Evolutionary conservation across 1,284 basidiomycete species (phyloP).

Genomic region (Hypsizygus ulmarius): DNA sequence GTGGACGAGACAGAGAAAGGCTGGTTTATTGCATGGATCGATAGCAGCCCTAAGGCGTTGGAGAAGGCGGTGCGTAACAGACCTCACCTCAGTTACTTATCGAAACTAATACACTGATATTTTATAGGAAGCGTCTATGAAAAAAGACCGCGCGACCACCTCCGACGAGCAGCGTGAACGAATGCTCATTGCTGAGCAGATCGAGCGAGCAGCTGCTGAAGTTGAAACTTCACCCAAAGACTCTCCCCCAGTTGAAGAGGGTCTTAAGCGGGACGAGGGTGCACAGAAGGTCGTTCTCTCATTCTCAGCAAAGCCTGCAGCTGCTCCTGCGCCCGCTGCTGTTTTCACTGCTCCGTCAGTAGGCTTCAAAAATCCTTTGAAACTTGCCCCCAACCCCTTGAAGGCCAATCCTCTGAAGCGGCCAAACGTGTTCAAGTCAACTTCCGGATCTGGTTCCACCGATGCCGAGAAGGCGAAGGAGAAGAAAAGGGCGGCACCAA

Average conservation of each 20-base stretch:
- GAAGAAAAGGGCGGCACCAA: constrained; percentile 55
- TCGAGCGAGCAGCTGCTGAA: constrained; percentile 72
- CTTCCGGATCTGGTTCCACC: constrained; percentile 24
- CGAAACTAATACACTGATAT: not conserved
- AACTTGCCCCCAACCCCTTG: constrained; percentile 40
- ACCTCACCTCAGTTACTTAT: constrained; percentile 4
- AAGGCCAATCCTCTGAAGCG: constrained; percentile 64
- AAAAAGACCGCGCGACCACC: constrained; percentile 89
- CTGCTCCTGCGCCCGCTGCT: constrained; percentile 29
- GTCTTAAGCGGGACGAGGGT: constrained; percentile 72
- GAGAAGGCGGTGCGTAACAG: constrained; percentile 72
- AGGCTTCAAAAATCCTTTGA: constrained; percentile 64
- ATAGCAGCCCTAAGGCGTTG: constrained; percentile 91
- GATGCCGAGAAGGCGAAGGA: constrained; percentile 35
- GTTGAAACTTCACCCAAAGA: constrained; percentile 32
- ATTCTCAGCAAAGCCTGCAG: constrained; percentile 53
- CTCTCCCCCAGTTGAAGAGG: constrained; percentile 50
- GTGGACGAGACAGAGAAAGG: constrained; percentile 99
- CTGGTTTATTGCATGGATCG: constrained; percentile 96
- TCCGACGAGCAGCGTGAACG: constrained; percentile 96
- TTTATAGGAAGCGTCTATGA: constrained; percentile 77
- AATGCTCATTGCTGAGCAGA: constrained; percentile 89
- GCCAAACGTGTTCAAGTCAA: constrained; percentile 72
- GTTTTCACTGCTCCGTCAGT: constrained; percentile 33
- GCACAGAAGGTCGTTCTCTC: constrained; percentile 73